Percentiles rank a stretch among this genome's conserved stretches.
phyloP scores from a whole-genome alignment of 179 eudicot genomes.

The Spinacia oleracea region DNA sequence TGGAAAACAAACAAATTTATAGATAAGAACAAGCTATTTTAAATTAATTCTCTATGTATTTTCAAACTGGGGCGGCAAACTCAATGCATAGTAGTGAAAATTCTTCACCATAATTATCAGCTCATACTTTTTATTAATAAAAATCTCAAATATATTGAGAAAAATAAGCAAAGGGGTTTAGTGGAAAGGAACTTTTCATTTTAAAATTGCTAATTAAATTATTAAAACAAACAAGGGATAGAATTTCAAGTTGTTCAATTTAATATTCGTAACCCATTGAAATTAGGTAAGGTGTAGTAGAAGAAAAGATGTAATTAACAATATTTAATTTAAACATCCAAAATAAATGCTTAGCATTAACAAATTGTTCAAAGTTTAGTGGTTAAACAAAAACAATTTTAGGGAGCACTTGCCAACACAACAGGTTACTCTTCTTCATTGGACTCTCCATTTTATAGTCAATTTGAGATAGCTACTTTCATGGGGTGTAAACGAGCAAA shows the following conservation, averaged over 20 bases:
- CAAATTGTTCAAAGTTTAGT: neutral
- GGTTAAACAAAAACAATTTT: neutral
- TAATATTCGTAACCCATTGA: conserved; percentile 19
- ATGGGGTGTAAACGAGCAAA: too few species aligned
- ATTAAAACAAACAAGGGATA: neutral
- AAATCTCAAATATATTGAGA: conserved; percentile 2
- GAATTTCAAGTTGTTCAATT: conserved; percentile 23
- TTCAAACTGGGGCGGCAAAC: conserved; percentile 28
- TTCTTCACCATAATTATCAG: conserved; percentile 22
- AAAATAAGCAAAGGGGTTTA: conserved; percentile 1
- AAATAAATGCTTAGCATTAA: neutral
- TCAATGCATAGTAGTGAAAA: conserved; percentile 19
- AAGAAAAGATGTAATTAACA: neutral
- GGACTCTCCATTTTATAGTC: neutral
- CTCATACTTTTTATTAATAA: conserved; percentile 14
- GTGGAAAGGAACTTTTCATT: conserved; percentile 26
- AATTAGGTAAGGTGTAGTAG: conserved; percentile 14
- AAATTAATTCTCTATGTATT: neutral
- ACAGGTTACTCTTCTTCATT: conserved; percentile 3
- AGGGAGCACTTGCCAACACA: neutral
- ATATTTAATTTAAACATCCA: neutral
- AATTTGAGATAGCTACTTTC: neutral
- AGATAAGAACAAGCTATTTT: conserved; percentile 28
- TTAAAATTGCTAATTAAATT: neutral
- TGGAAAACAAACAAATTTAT: conserved; percentile 5